Evolutionary conservation across 1,284 basidiomycete genomes (phyloP).

Genomic region (Bothia castanella): DNA sequence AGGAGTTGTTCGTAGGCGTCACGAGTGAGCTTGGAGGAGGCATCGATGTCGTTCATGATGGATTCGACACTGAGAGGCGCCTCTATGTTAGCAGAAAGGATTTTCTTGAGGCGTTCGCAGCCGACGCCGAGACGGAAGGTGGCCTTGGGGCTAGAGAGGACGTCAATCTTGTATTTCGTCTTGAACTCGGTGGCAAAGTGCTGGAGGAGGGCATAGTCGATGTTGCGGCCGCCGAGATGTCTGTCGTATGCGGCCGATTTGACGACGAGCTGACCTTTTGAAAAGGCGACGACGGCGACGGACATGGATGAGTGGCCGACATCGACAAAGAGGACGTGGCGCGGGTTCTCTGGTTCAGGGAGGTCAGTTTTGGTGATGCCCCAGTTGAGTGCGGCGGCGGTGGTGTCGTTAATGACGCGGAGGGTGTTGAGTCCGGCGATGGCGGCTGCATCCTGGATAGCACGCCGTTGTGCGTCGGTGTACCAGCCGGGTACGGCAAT

Average conservation of each 20-base stretch:
- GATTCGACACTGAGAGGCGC: slow-evolving; percentile 88
- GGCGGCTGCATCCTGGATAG: slow-evolving; percentile 80
- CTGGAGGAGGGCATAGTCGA: slow-evolving; percentile 83
- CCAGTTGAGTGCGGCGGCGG: slow-evolving; percentile 89
- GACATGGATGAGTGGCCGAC: slow-evolving; percentile 89
- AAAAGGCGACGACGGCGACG: slow-evolving; percentile 83
- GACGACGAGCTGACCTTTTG: slow-evolving; percentile 85
- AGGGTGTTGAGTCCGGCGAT: slow-evolving; percentile 87
- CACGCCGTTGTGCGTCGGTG: slow-evolving; percentile 87
- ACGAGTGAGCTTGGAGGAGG: slow-evolving; percentile 87
- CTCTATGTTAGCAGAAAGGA: slow-evolving; percentile 75
- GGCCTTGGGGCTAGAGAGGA: slow-evolving; percentile 85
- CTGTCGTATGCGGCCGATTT: slow-evolving; percentile 86
- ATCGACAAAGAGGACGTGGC: slow-evolving; percentile 88
- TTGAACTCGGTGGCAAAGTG: slow-evolving; percentile 91
- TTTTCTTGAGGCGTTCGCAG: slow-evolving; percentile 82
- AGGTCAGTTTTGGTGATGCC: slow-evolving; percentile 96
- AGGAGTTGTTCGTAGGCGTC: slow-evolving; percentile 92
- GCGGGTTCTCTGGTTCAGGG: slow-evolving; percentile 75
- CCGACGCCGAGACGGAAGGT: slow-evolving; percentile 82
- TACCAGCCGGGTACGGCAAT: slow-evolving; percentile 95
- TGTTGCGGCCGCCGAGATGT: slow-evolving; percentile 89
- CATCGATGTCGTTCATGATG: slow-evolving; percentile 92
- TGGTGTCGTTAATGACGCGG: slow-evolving; percentile 92
- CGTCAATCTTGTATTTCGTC: slow-evolving; percentile 93